These are phyloP conservation scores for Macadamia integrifolia DNA, from an alignment of 164 flowering plant species.

Conservation along the genomic window DNA sequence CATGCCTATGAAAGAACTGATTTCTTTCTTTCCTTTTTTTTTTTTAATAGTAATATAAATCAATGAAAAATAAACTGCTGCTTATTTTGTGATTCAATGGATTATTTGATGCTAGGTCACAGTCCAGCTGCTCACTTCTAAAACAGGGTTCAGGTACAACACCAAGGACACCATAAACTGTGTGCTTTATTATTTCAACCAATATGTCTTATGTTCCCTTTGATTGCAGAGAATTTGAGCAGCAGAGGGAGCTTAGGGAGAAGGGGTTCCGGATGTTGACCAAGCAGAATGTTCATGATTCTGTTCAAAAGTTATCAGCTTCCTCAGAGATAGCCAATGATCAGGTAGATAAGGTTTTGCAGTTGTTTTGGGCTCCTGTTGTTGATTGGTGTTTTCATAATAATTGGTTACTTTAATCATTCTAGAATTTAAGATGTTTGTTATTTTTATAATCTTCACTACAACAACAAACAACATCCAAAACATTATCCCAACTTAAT, in stretches of 20 bases:
- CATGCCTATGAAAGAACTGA: neutral
- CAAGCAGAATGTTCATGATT: slow-evolving; percentile 31
- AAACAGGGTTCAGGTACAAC: slow-evolving; percentile 96
- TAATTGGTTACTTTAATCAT: neutral
- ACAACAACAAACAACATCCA: too few relatives aligned
- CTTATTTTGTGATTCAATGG: slow-evolving; percentile 8
- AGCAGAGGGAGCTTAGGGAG: slow-evolving; percentile 90
- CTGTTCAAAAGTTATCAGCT: slow-evolving; percentile 31
- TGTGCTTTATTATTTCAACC: slow-evolving; percentile 8
- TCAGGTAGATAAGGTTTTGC: slow-evolving; percentile 59
- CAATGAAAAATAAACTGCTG: neutral
- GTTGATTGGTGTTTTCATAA: neutral
- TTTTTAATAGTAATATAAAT: neutral
- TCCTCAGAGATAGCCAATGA: slow-evolving; percentile 31
- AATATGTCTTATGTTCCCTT: slow-evolving; percentile 11
- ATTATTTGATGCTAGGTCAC: slow-evolving; percentile 55
- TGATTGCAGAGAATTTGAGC: slow-evolving; percentile 87
- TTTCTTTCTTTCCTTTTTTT: neutral
- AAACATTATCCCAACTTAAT: too few relatives aligned
- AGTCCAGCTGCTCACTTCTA: slow-evolving; percentile 92
- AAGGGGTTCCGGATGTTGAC: slow-evolving; percentile 49
- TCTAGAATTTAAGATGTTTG: neutral
- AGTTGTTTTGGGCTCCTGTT: neutral
- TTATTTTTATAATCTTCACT: neutral
- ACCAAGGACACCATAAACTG: neutral